Evolutionary conservation across 148 eudicot genomes (phyloP), one percentile per base, ranked within the genome.

Genomic region (Bassia scoparia): DNA sequence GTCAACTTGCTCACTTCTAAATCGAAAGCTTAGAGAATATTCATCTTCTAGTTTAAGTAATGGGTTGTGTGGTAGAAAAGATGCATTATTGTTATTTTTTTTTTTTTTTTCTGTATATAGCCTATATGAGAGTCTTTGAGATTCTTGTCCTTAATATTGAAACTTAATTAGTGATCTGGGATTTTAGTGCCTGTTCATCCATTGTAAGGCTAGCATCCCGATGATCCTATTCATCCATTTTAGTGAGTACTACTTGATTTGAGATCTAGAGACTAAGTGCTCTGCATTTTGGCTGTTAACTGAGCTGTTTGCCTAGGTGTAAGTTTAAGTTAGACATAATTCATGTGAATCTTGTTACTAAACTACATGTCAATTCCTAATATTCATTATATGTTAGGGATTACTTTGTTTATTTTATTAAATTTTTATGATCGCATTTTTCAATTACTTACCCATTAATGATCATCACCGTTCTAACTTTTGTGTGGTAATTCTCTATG

Each of bases 391-490:
- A 26, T 29, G 31, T 38, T 31, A 30, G 4, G 34, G 20, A 29
- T 61, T 38, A 61, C 17, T 61, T 29, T 15, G 15, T 33, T 21
- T 24, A 52, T 58, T 56, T 31, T 10, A 26, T n/a, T n/a, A n/a
- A n/a, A n/a, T n/a, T 66, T 66, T 66, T 66, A 20, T 66, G 18
- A 24, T n/a, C 26, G 30, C 49, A 23, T 65, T 23, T 43, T 1
- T 18, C 52, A 24, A 41, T 44, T 63, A 63, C 67, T 21, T 37
- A 31, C 16, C 30, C 20, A n/a, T 66, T 0, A 13, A 13, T 43
- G 69, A 66, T 26, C 69, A 66, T 26, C 69, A n/a, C 53, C 16
- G 62, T 61, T 37, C n/a, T 59, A 67, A 41, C 30, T 50, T 53
- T 56, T 67, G 34, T 27, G 58, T 7, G 27, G 35, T 17, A 41